Evolutionary conservation across 164 flowering plant genomes (phyloP), one percentile per base, ranked within the genome.

Genomic region (Taxillus chinensis): DNA sequence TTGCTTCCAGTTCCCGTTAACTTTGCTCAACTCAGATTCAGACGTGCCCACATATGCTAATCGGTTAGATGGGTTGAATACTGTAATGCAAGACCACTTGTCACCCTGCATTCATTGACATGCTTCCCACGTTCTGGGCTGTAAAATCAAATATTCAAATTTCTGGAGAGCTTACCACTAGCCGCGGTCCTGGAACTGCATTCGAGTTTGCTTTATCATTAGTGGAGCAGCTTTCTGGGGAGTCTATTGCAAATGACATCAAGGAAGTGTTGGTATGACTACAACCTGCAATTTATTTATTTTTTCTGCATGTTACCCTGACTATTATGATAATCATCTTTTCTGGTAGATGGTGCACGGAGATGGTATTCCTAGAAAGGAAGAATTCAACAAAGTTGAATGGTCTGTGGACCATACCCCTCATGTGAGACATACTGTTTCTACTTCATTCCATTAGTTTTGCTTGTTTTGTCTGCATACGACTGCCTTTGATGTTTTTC

Each of bases 121-220:
- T 80, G 70, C 89, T 93, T 59, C 84, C 96, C 6, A 75, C 85
- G 3, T 90, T 90, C 67, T 80, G 98, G 92, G 86, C 95, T 53
- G 95, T 93, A 46, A 82, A 82, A 68, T 78, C 97, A 57, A 86
- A 81, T 67, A 64, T 82, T 56, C 96, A 88, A 75, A 85, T 93
- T 38, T 86, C 97, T 1, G 95, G 90, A 64, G 96, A 83, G 79
- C 85, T 90, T 61, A 93, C 95, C 61, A 93, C 97, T 5, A 93
- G 98, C 75, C 89, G 91, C 37, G 98, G 97, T 38, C 97, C 98
- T 48, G 98, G 97, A 53, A 93, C 98, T 45, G 71, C 86, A 37
- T 82, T 83, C 67, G 74, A 71, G 66, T 93, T 93, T 86, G 89
- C 92, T 70, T 39, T 93, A 37, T 79, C 87, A 61, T 79, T 86